Conservation (phyloP, 371 early-diverging fungal genomes). For the Mortierella sp. region DNA sequence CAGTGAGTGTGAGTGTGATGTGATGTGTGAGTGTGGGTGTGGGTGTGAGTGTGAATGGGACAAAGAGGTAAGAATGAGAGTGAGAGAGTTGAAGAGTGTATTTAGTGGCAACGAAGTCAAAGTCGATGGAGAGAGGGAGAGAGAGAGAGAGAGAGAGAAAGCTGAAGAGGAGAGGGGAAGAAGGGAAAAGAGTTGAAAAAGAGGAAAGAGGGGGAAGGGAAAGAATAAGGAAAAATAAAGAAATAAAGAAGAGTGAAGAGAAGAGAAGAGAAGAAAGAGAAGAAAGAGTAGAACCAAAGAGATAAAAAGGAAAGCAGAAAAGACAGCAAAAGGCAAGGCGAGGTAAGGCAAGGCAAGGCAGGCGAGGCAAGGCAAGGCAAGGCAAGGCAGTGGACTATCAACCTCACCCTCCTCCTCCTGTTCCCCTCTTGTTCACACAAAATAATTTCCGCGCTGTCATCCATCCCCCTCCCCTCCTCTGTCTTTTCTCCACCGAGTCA, state of each 20-base stretch:
- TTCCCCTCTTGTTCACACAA: neutral
- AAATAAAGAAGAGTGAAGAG: neutral
- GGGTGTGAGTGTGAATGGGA: neutral
- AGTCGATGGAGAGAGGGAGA: no score
- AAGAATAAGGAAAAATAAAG: neutral
- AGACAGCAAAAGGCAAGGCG: neutral
- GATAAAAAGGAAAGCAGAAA: neutral
- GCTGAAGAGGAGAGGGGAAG: neutral
- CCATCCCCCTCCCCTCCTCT: neutral
- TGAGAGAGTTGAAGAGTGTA: neutral
- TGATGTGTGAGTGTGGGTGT: neutral
- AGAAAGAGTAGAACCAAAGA: neutral
- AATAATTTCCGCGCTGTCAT: neutral
- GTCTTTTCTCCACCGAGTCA: constrained; percentile 1
- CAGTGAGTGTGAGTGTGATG: neutral
- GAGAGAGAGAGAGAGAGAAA: neutral
- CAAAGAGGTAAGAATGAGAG: neutral
- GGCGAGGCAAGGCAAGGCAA: no score
- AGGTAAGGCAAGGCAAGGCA: no score
- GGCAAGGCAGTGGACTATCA: neutral
- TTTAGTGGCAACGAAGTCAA: neutral
- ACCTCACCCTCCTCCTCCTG: neutral
- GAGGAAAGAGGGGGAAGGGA: neutral
- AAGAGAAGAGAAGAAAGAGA: neutral
- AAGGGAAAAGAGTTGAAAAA: neutral